Conservation (phyloP, 177 flowering plant genomes). For the Telopea speciosissima region DNA sequence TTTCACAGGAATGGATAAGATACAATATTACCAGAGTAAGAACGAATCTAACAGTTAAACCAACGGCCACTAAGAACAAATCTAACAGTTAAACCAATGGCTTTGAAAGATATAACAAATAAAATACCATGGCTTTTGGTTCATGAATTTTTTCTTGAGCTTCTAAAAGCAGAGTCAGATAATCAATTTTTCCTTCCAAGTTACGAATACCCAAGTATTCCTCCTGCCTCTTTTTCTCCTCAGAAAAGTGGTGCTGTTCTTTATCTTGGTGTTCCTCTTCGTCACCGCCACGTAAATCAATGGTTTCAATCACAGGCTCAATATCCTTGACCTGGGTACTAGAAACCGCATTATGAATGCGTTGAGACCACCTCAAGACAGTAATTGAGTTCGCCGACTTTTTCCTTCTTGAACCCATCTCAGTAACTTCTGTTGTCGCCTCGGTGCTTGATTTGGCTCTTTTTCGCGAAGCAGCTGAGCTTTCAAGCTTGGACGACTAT, state of each 20-base stretch:
- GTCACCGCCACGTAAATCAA: conserved; percentile 23
- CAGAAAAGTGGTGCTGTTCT: not conserved
- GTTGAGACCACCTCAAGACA: conserved; percentile 30
- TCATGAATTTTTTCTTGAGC: conserved; percentile 18
- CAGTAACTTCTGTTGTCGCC: not conserved
- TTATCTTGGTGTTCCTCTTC: conserved; percentile 18
- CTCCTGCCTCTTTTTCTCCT: not conserved
- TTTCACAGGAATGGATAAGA: not conserved
- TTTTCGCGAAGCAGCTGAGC: not conserved
- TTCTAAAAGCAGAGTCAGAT: conserved; percentile 13
- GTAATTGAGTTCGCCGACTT: not conserved
- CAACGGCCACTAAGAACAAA: not conserved
- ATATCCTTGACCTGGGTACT: conserved; percentile 7
- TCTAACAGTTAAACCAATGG: no score
- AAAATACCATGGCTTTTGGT: conserved; percentile 21
- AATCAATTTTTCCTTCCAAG: conserved; percentile 28
- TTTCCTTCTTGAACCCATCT: conserved; percentile 1
- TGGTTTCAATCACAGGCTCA: conserved; percentile 23
- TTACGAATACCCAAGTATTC: conserved; percentile 1
- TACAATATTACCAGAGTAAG: not conserved
- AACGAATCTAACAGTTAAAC: not conserved
- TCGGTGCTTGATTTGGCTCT: not conserved
- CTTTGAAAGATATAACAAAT: not conserved
- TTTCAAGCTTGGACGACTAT: conserved; percentile 4
- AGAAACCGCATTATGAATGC: conserved; percentile 17